Evolutionary conservation across 106 monocot genomes (phyloP).

Genomic region (Dendrobium nobile): DNA sequence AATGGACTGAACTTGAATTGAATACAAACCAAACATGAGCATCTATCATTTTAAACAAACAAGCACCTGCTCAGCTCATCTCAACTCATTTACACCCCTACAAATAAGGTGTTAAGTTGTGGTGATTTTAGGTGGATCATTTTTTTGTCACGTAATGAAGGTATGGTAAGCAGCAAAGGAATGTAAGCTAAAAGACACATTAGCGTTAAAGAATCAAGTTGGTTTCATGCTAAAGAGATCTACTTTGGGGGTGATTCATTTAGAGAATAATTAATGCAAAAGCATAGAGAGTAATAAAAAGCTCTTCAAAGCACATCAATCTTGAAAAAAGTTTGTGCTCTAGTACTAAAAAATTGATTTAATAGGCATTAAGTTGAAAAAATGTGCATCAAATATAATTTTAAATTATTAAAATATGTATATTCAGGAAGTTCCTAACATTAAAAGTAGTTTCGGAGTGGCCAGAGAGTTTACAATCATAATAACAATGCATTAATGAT

Average conservation of each 20-base stretch:
- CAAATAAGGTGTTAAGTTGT: too few species aligned
- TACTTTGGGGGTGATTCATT: not conserved
- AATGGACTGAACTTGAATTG: too few species aligned
- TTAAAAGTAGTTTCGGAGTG: not conserved
- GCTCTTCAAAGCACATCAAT: not conserved
- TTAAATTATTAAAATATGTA: not conserved
- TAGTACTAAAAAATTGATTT: not conserved
- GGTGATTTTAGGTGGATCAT: too few species aligned
- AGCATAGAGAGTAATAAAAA: not conserved
- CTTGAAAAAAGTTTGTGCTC: not conserved
- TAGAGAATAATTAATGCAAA: conserved; percentile 3
- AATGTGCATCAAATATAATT: not conserved
- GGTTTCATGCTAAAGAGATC: too few species aligned
- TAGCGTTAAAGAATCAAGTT: too few species aligned
- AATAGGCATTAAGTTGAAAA: not conserved
- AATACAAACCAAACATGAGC: too few species aligned
- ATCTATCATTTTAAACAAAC: too few species aligned
- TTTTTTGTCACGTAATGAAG: too few species aligned
- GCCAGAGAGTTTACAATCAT: not conserved
- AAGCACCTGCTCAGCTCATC: too few species aligned
- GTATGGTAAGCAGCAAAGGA: too few species aligned
- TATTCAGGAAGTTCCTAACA: not conserved
- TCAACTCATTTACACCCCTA: too few species aligned
- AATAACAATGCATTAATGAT: not conserved
- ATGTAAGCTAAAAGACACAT: too few species aligned